Evolutionary conservation across 345 rosid genomes (phyloP), one percentile per base, ranked within the genome.

Genomic region (Lumnitzera racemosa): DNA sequence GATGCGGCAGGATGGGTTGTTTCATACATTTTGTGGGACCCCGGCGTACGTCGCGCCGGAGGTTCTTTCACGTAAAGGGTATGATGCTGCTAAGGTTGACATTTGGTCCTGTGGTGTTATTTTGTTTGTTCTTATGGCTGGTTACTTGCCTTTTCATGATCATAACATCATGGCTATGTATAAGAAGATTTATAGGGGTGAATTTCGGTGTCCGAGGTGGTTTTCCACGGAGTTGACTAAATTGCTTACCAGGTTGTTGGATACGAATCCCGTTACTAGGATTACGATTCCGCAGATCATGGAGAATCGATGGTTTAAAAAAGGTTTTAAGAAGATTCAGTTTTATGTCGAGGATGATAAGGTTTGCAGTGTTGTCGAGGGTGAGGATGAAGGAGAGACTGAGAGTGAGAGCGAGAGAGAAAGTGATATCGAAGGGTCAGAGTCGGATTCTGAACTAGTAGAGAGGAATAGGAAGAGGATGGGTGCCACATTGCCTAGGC

Each of bases 71-170:
- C 56, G 91, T 47, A 85, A 74, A 70, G 91, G 88, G 10, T 91
- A 89, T 36, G 95, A 86, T n/a, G 96, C 95, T 0, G 87, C 90
- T 2, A 86, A 83, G 67, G 95, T 87, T 2, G 98, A 85, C 67
- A 59, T 85, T 62, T 91, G 98, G 98, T 86, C 98, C 53, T 89
- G 98, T 51, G 98, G 98, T 47, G 95, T 91, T 13, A 75, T 91
- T 60, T 66, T 89, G 24, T 89, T 84, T 74, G 91, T 91, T 59
- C 70, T 91, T 31, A 71, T 91, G 79, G 82, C 96, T 0, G 96
- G 90, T 36, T 59, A 74, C 59, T 70, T 91, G 53, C 98, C 98
- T 1, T 91, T 88, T 54, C 84, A 91, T 24, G 96, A 89, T 67
- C 86, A 81, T 24, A 91, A 89, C 70, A 54, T 89, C 15, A 86